Conservation (phyloP, 1,284 basidiomycete genomes). For the Rhodotorula sp. region DNA sequence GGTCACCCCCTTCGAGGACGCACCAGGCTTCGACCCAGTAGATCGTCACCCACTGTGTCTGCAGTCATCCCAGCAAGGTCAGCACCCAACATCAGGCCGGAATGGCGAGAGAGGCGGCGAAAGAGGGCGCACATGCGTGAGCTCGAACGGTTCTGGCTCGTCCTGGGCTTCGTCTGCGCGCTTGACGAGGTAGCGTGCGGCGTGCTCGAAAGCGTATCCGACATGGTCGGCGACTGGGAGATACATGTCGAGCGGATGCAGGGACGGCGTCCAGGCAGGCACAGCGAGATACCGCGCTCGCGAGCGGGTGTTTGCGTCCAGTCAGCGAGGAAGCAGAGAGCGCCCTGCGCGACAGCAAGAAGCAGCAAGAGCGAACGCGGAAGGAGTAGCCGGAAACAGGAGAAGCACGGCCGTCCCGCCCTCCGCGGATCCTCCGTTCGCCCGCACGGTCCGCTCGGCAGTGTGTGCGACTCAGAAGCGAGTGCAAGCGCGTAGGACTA, state of each 20-base stretch:
- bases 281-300: background rate
- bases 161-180: background rate
- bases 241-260: background rate
- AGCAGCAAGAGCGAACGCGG: too few species aligned
- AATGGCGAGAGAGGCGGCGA: too few species aligned
- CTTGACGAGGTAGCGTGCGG: conserved; percentile 4
- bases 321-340: background rate
- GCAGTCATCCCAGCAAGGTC: background rate
- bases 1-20: too few species aligned
- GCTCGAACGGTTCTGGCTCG: background rate
- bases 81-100: too few species aligned
- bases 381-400: too few species aligned
- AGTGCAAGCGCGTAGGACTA: too few species aligned
- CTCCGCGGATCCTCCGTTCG: too few species aligned
- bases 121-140: conserved; percentile 6
- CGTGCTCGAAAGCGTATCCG: conserved; percentile 5
- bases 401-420: too few species aligned
- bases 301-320: too few species aligned
- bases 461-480: too few species aligned
- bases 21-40: conserved; percentile 24
- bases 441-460: too few species aligned
- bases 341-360: too few species aligned
- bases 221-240: conserved; percentile 10
- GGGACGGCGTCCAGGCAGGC: background rate
- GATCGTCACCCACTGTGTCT: conserved; percentile 35